Evolutionary conservation across 768 basidiomycete genomes (phyloP).

Genomic region (Mycena alexandri): DNA sequence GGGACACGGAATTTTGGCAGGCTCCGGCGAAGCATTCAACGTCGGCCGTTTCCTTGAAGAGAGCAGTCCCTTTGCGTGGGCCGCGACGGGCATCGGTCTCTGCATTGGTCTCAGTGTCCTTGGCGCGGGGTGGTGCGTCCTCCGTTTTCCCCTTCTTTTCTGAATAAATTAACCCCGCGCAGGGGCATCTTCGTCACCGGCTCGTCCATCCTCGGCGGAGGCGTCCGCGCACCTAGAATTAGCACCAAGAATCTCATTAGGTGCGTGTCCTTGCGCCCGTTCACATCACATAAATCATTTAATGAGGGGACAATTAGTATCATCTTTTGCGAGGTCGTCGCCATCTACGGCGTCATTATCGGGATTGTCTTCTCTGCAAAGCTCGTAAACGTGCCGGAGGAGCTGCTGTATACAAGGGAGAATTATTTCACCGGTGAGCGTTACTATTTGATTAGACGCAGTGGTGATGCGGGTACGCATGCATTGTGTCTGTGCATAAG

Average conservation of each 20-base stretch:
- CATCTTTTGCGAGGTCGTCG: constrained; percentile 99
- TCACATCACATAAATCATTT: not conserved
- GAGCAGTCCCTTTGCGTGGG: constrained; percentile 95
- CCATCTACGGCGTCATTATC: constrained; percentile 97
- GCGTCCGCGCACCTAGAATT: constrained; percentile 93
- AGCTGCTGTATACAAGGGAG: constrained; percentile 80
- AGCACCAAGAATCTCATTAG: constrained; percentile 98
- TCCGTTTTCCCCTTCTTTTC: not conserved
- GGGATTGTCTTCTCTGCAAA: constrained; percentile 96
- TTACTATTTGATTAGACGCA: too few species aligned
- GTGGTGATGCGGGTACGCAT: too few species aligned
- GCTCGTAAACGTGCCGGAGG: constrained; percentile 70
- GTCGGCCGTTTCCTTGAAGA: constrained; percentile 95
- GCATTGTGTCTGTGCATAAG: too few species aligned
- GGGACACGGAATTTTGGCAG: constrained; percentile 61
- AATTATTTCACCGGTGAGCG: constrained; percentile 91
- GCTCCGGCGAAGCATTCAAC: constrained; percentile 93
- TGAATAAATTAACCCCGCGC: constrained; percentile 31
- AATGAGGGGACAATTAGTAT: constrained; percentile 65
- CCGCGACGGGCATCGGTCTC: constrained; percentile 88
- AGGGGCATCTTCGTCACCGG: constrained; percentile 99
- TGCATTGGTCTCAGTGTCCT: constrained; percentile 94
- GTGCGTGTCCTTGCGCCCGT: constrained; percentile 50
- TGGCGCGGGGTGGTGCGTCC: constrained; percentile 92
- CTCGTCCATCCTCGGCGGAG: constrained; percentile 95